Evolutionary conservation across 768 basidiomycete genomes (phyloP).

Genomic region (Strobilomyces dryophilus): DNA sequence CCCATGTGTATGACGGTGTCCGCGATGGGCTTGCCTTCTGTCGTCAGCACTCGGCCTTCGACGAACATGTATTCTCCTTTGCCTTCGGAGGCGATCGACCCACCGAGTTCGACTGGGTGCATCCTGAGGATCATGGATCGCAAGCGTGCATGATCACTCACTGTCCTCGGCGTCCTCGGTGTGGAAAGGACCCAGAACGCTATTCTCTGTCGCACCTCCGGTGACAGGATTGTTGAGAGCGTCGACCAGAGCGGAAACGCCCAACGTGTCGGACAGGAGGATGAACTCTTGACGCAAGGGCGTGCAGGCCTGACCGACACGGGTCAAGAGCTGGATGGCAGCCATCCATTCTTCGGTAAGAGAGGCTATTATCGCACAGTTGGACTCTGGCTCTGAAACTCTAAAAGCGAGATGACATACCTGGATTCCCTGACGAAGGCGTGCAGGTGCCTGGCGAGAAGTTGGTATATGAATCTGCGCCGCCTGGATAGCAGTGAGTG

Average conservation of each 20-base stretch:
- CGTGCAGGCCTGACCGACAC: constrained; percentile 68
- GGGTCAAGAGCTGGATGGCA: constrained; percentile 74
- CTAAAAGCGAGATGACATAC: constrained; percentile 24
- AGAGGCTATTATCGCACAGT: constrained; percentile 40
- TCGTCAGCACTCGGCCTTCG: constrained; percentile 59
- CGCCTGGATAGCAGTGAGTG: constrained; percentile 28
- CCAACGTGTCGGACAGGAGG: constrained; percentile 78
- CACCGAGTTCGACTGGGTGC: constrained; percentile 56
- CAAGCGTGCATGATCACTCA: constrained; percentile 29
- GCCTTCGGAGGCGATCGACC: constrained; percentile 80
- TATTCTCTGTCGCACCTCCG: constrained; percentile 63
- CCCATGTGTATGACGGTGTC: constrained; percentile 79
- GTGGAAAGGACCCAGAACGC: constrained; percentile 80
- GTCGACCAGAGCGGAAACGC: constrained; percentile 76
- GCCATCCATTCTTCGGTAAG: constrained; percentile 86
- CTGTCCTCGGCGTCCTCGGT: constrained; percentile 73
- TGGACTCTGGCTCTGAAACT: neutral
- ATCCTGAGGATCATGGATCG: neutral
- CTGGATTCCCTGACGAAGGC: constrained; percentile 70
- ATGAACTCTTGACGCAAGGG: constrained; percentile 76
- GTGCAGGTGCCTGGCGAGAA: constrained; percentile 66
- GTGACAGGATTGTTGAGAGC: constrained; percentile 64
- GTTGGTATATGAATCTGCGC: constrained; percentile 43
- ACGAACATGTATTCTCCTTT: constrained; percentile 85
- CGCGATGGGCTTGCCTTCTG: constrained; percentile 60